These are phyloP conservation scores for Colletotrichum sidae DNA, from an alignment of 2,329 filamentous ascomycete genomes.

Conservation along the genomic window DNA sequence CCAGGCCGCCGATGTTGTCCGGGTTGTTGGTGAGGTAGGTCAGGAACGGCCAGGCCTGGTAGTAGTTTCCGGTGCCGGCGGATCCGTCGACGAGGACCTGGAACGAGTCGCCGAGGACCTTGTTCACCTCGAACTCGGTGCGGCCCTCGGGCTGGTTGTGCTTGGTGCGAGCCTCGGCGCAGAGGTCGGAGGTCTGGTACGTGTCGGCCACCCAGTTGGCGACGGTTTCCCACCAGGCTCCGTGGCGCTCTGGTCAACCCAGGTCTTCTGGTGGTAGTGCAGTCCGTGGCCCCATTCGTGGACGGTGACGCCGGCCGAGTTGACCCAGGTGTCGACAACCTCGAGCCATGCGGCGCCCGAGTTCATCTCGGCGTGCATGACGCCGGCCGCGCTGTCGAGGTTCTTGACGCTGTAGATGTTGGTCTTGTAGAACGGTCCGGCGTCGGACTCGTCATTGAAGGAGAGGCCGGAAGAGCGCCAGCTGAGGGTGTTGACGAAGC, in stretches of 20 bases:
- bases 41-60: conserved; percentile 64
- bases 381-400: conserved; percentile 53
- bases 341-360: conserved; percentile 57
- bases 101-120: conserved; percentile 59
- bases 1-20: conserved; percentile 55
- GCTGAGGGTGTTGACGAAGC: conserved; percentile 51
- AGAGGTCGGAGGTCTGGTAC: conserved; percentile 58
- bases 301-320: conserved; percentile 53
- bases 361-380: conserved; percentile 53
- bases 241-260: conserved; percentile 58
- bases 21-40: conserved; percentile 61
- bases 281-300: conserved; percentile 63
- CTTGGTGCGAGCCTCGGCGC: conserved; percentile 51
- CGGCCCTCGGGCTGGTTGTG: conserved; percentile 48
- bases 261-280: conserved; percentile 56
- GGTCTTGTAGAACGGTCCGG: conserved; percentile 57
- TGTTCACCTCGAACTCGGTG: conserved; percentile 55
- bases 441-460: conserved; percentile 47
- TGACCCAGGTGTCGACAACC: conserved; percentile 53
- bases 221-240: conserved; percentile 64
- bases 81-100: conserved; percentile 62
- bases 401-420: conserved; percentile 57
- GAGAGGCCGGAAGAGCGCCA: conserved; percentile 54
- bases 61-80: conserved; percentile 57
- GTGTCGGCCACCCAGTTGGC: conserved; percentile 63